These are phyloP conservation scores for Chimonanthus praecox DNA, from an alignment of 164 flowering plant genomes.

Conservation along the genomic window DNA sequence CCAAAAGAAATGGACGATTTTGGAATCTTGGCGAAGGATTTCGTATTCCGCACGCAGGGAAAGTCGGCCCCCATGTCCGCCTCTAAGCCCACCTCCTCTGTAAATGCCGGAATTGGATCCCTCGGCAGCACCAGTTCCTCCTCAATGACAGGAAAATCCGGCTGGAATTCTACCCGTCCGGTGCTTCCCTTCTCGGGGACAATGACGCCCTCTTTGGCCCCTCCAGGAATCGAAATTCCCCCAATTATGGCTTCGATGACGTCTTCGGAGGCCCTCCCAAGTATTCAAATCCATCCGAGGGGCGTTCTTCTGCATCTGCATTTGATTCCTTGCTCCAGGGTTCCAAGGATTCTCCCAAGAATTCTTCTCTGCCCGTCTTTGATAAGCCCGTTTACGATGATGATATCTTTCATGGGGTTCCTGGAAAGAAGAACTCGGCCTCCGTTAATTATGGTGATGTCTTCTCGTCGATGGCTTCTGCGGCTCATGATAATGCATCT, in stretches of 20 bases:
- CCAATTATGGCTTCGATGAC: constrained; percentile 11
- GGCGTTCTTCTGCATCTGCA: constrained; percentile 14
- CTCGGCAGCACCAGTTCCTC: constrained; percentile 15
- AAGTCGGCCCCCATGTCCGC: constrained; percentile 76
- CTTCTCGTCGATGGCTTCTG: constrained; percentile 34
- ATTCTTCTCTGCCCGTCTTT: constrained; percentile 35
- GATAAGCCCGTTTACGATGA: constrained; percentile 74
- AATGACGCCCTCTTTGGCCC: constrained; percentile 26
- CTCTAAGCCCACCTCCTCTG: constrained; percentile 19
- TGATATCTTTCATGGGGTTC: constrained; percentile 58
- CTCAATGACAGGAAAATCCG: constrained; percentile 7
- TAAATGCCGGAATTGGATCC: constrained; percentile 26
- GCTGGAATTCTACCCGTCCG: constrained; percentile 21
- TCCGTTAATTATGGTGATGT: constrained; percentile 38
- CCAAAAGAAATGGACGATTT: constrained; percentile 48
- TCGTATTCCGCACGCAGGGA: constrained; percentile 57
- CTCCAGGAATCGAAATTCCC: constrained; percentile 12
- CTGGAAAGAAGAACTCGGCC: constrained; percentile 44
- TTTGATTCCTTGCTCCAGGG: constrained; percentile 46
- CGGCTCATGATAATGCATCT: constrained; percentile 14
- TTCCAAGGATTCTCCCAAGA: constrained; percentile 13
- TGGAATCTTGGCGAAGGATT: constrained; percentile 51
- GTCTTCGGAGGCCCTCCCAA: constrained; percentile 39
- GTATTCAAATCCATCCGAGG: constrained; percentile 7
- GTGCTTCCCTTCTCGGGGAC: constrained; percentile 27